Percentiles rank a stretch among this genome's conserved stretches.
These are phyloP conservation scores for Typha latifolia DNA, from an alignment of 176 grass and related monocot species.

Conservation along the genomic window DNA sequence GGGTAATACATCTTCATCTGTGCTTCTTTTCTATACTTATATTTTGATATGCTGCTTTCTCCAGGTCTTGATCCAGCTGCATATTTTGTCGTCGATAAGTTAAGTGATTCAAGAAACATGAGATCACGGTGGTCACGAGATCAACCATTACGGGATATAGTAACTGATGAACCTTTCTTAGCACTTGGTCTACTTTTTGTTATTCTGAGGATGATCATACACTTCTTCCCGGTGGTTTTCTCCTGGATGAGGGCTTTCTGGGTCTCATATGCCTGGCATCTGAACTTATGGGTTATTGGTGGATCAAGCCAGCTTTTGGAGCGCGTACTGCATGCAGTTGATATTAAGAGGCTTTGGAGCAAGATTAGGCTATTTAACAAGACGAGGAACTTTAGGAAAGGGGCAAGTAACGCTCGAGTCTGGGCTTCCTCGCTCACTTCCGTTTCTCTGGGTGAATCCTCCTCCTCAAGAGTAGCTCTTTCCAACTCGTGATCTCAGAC, in stretches of 20 bases:
- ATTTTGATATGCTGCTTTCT: slow-evolving; percentile 1
- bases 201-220: slow-evolving; percentile 37
- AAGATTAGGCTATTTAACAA: slow-evolving; percentile 43
- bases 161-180: slow-evolving; percentile 60
- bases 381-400: slow-evolving; percentile 22
- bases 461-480: slow-evolving; percentile 30
- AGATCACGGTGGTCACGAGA: slow-evolving; percentile 23
- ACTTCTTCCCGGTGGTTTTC: slow-evolving; percentile 48
- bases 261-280: slow-evolving; percentile 34
- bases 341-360: slow-evolving; percentile 69
- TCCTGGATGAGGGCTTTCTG: slow-evolving; percentile 49
- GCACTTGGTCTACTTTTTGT: slow-evolving; percentile 63
- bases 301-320: slow-evolving; percentile 60
- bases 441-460: slow-evolving; percentile 40
- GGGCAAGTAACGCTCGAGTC: slow-evolving; percentile 35
- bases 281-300: slow-evolving; percentile 49
- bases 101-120: slow-evolving; percentile 9
- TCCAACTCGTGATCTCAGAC: neutral
- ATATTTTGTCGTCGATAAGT: slow-evolving; percentile 35
- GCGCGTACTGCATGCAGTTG: slow-evolving; percentile 43
- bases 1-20: too few species aligned
- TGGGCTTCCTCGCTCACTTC: slow-evolving; percentile 63
- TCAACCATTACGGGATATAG: slow-evolving; percentile 42
- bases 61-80: slow-evolving; percentile 66
- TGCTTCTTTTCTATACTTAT: neutral